These are phyloP conservation scores for Russula dissimulans DNA, from an alignment of 768 basidiomycete species.

Conservation along the genomic window DNA sequence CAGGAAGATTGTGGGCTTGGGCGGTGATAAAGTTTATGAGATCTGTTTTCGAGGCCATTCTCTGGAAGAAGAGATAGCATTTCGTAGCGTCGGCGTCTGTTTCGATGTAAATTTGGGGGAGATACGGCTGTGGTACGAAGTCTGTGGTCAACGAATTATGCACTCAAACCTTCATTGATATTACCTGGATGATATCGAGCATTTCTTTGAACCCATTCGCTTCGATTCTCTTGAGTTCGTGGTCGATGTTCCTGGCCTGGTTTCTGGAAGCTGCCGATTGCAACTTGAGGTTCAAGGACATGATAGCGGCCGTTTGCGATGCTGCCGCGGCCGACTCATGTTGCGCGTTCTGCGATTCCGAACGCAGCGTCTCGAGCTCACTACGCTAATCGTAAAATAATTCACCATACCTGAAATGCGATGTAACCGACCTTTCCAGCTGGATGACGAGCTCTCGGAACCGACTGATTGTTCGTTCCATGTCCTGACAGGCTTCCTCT, in stretches of 20 bases:
- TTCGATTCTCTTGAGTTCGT: constrained; percentile 81
- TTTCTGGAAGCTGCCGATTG: constrained; percentile 88
- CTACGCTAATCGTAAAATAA: constrained; percentile 31
- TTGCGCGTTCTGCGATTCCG: constrained; percentile 79
- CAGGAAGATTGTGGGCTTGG: constrained; percentile 75
- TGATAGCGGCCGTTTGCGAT: constrained; percentile 85
- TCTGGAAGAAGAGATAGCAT: constrained; percentile 88
- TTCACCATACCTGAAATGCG: neutral
- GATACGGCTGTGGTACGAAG: constrained; percentile 54
- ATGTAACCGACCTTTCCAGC: constrained; percentile 56
- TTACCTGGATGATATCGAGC: constrained; percentile 73
- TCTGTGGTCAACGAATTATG: neutral
- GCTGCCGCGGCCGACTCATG: constrained; percentile 74
- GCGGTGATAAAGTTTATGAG: constrained; percentile 77
- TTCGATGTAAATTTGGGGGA: constrained; percentile 86
- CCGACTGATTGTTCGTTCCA: constrained; percentile 80
- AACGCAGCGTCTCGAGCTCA: constrained; percentile 76
- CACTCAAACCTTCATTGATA: neutral
- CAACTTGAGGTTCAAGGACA: constrained; percentile 90
- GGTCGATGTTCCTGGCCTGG: constrained; percentile 80
- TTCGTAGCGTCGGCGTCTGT: constrained; percentile 82
- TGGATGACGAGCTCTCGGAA: constrained; percentile 88
- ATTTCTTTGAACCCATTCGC: constrained; percentile 75
- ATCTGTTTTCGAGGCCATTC: constrained; percentile 79
- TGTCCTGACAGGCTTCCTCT: constrained; percentile 75